Evolutionary conservation across 257 asterid species (phyloP).

Genomic region (Nicotiana benthamiana): DNA sequence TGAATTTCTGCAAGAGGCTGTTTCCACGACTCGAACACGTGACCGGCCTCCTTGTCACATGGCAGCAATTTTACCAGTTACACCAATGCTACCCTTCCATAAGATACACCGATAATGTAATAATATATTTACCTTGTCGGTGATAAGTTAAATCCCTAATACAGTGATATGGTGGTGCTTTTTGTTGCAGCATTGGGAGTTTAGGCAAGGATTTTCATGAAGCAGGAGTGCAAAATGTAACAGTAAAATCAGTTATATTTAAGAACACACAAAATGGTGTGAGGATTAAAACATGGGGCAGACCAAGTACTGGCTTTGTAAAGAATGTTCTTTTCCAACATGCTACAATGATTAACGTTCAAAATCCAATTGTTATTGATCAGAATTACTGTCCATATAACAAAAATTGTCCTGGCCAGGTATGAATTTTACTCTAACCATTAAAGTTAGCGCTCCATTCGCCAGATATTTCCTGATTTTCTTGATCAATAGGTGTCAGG

Average conservation of each 20-base stretch:
- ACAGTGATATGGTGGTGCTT: too few relatives aligned
- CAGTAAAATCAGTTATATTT: not conserved
- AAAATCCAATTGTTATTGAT: not conserved
- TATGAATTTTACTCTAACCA: too few relatives aligned
- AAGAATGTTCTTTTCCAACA: not conserved
- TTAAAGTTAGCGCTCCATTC: too few relatives aligned
- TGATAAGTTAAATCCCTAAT: too few relatives aligned
- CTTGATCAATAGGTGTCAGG: not conserved
- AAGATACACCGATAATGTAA: too few relatives aligned
- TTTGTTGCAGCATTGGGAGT: not conserved
- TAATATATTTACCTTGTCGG: too few relatives aligned
- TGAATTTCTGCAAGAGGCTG: too few relatives aligned
- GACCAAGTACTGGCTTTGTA: not conserved
- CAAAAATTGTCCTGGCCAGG: not conserved
- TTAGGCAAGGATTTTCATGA: conserved; percentile 28
- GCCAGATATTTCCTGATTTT: too few relatives aligned
- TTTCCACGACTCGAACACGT: too few relatives aligned
- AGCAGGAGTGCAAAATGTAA: conserved; percentile 29
- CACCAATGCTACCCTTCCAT: too few relatives aligned
- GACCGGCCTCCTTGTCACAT: too few relatives aligned
- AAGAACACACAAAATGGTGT: not conserved
- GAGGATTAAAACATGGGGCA: not conserved
- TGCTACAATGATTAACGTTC: not conserved
- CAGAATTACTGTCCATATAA: not conserved
- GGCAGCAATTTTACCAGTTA: too few relatives aligned